Evolutionary conservation across 2,329 filamentous ascomycete genomes (phyloP), one percentile per base, ranked within the genome.

Genomic region (Aureobasidium sp.): DNA sequence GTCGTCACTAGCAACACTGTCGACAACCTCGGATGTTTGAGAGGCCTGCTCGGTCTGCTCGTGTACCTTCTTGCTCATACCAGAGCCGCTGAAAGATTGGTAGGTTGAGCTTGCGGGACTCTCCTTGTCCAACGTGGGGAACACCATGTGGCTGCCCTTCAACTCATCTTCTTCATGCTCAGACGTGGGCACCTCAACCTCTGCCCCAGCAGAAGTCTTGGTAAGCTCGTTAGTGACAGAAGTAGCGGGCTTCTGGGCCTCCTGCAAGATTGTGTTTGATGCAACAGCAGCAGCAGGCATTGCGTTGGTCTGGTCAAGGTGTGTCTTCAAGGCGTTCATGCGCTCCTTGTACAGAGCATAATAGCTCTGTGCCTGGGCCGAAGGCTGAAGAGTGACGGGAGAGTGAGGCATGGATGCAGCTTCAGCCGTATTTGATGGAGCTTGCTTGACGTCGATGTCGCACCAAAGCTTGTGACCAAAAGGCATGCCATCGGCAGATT

Each of bases 381-480:
- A 20, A n/a, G 46, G 3, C 27, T 44, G 36, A 42, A 41, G 37
- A 32, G 10, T 29, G 41, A 48, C 10, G 17, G 47, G 46, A 17
- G 37, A 46, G 10, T 32, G 37, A 32, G 44, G 27, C 15, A 32
- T 17, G 9, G 60, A 15, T 12, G 9, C 29, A 34, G 48, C 34
- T 29, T 56, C 50, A 8, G 41, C 23, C 9, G 23, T 9, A 5
- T 7, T n/a, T 6, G 42, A 23, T 12, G 23, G 44, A 26, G 48
- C 47, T 37, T 61, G 63, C 46, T 77, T 67, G 62, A 97, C 90
- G 56, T 85, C 83, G 66, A 99, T 85, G 67, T 97, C 91, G 72
- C 93, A 97, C 93, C 93, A 99, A 52, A 99, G 81, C 70, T 91
- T 89, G 78, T 97, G 90, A 42, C 94, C 94, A 67, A 97, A 97